Percentiles rank a stretch among this genome's conserved stretches.
Conservation (phyloP, 2,329 filamentous ascomycete genomes). For the Parascedosporium putredinis region DNA sequence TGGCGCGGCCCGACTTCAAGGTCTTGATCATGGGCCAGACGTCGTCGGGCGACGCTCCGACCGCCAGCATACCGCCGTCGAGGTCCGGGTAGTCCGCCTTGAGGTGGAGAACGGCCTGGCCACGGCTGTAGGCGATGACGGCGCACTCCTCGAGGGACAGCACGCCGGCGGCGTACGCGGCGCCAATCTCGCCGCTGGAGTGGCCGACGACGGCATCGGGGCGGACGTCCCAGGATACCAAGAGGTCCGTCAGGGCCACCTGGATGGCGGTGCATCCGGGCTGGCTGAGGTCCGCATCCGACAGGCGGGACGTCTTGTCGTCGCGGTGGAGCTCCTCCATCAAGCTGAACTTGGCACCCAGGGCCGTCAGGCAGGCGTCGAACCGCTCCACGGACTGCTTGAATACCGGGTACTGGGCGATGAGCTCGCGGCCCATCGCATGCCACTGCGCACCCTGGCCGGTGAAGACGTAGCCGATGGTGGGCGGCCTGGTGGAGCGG, state of each 20-base stretch:
- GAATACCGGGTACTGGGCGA: conserved; percentile 13
- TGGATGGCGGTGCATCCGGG: conserved; percentile 33
- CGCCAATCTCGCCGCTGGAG: conserved; percentile 28
- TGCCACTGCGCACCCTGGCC: conserved; percentile 2
- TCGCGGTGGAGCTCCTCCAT: conserved; percentile 11
- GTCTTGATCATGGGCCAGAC: neutral
- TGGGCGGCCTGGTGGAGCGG: neutral
- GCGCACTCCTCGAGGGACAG: conserved; percentile 19
- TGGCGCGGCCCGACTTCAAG: conserved; percentile 12
- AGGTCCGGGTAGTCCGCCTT: neutral
- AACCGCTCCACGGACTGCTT: conserved; percentile 10
- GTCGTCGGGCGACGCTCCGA: conserved; percentile 2
- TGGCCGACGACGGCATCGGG: conserved; percentile 25
- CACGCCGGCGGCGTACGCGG: conserved; percentile 22
- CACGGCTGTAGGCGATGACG: conserved; percentile 22
- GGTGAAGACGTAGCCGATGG: conserved; percentile 1
- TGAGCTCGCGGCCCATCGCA: conserved; percentile 1
- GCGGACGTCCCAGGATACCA: conserved; percentile 19
- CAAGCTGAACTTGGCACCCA: conserved; percentile 2
- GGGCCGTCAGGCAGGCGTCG: neutral
- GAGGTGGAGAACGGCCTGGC: conserved; percentile 11
- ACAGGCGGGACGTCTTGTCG: conserved; percentile 11
- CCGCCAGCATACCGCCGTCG: conserved; percentile 22
- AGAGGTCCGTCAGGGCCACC: conserved; percentile 27
- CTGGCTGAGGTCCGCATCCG: conserved; percentile 22